A percentile compares a stretch with the other conserved stretches of the same genome.
Conservation (phyloP, 1,139 yeast genomes). For the Magnusiomyces starmeri region DNA sequence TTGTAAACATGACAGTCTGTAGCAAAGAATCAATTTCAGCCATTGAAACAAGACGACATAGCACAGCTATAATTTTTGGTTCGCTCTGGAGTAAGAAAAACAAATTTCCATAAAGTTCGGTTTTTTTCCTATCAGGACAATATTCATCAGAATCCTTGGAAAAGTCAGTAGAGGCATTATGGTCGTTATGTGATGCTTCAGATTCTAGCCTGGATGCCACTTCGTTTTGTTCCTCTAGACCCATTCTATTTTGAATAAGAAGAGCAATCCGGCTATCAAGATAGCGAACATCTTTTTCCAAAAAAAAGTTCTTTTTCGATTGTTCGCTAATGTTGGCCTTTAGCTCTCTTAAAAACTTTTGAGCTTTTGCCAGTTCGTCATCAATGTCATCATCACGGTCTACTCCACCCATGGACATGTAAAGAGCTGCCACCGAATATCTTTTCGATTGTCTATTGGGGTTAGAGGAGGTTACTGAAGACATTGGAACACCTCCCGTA, state of each 20-base stretch:
- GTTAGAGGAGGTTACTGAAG: slow-evolving; percentile 3
- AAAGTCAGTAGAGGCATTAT: not conserved
- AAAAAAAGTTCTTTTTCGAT: slow-evolving; percentile 35
- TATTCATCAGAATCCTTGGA: slow-evolving; percentile 11
- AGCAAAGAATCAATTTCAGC: slow-evolving; percentile 37
- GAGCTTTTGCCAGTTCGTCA: slow-evolving; percentile 36
- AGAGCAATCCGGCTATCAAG: slow-evolving; percentile 38
- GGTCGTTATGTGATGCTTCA: slow-evolving; percentile 16
- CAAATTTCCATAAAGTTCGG: slow-evolving; percentile 35
- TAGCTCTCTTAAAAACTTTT: slow-evolving; percentile 31
- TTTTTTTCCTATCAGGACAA: slow-evolving; percentile 30
- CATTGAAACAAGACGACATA: slow-evolving; percentile 36
- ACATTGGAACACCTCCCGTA: not conserved
- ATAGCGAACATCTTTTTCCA: slow-evolving; percentile 38
- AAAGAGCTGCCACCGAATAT: slow-evolving; percentile 35
- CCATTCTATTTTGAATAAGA: slow-evolving; percentile 38
- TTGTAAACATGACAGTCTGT: slow-evolving; percentile 40
- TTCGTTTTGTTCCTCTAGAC: slow-evolving; percentile 35
- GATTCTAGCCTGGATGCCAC: slow-evolving; percentile 33
- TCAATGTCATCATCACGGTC: slow-evolving; percentile 36
- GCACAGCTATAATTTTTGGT: slow-evolving; percentile 36
- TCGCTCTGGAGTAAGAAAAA: slow-evolving; percentile 38
- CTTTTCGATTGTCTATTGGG: slow-evolving; percentile 33
- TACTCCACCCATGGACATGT: slow-evolving; percentile 35
- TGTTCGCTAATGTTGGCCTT: slow-evolving; percentile 36